Evolutionary conservation across 78 protist genomes (phyloP).

Genomic region (Monocercomonoides exilis): DNA sequence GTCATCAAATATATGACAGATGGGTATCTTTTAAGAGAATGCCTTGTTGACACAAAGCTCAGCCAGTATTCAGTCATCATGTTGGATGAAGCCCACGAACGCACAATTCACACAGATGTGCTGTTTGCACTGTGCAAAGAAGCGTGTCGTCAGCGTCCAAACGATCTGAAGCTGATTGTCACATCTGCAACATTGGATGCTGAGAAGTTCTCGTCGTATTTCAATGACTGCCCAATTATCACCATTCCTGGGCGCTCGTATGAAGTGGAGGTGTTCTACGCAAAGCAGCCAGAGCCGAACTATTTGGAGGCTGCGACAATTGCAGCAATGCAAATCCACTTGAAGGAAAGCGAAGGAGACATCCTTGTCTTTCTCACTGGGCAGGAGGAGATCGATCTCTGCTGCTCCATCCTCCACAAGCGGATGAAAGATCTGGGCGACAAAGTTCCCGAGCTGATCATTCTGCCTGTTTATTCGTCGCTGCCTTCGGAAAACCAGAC

Average conservation of each 20-base stretch:
- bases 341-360: conserved; percentile 92
- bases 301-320: conserved; percentile 91
- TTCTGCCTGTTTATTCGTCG: conserved; percentile 79
- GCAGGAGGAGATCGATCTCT: conserved; percentile 95
- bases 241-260: conserved; percentile 79
- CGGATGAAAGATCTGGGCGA: conserved; percentile 78
- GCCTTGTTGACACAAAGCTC: conserved; percentile 72
- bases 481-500: conserved; percentile 88
- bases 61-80: conserved; percentile 63
- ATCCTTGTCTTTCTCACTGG: conserved; percentile 93
- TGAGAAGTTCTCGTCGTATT: conserved; percentile 85
- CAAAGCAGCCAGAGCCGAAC: conserved; percentile 85
- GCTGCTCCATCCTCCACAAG: conserved; percentile 83
- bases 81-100: conserved; percentile 98
- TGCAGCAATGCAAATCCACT: conserved; percentile 90
- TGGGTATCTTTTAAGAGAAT: conserved; percentile 92
- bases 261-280: conserved; percentile 81
- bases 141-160: conserved; percentile 32
- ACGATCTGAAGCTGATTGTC: conserved; percentile 83
- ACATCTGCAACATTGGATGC: conserved; percentile 97
- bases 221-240: conserved; percentile 75
- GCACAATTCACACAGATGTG: conserved; percentile 94
- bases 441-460: conserved; percentile 69
- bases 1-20: conserved; percentile 95
- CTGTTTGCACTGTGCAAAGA: conserved; percentile 89